Conservation (phyloP, 2,329 filamentous ascomycete genomes). For the Xylaria hypoxylon region DNA sequence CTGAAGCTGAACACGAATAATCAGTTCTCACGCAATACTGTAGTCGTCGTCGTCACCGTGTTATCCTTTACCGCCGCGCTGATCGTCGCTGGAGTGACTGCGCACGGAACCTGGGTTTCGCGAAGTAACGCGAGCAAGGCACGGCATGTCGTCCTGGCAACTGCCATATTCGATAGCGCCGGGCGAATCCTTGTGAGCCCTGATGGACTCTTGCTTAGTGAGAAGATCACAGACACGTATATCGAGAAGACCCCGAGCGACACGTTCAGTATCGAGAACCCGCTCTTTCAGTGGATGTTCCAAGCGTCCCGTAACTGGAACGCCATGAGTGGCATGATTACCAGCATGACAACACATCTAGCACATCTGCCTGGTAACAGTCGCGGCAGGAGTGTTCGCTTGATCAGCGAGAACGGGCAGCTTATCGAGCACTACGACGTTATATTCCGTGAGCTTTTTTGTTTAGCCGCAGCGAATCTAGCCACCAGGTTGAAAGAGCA, state of each 20-base stretch:
- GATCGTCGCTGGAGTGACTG: conserved; percentile 66
- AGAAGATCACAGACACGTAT: conserved; percentile 84
- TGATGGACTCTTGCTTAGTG: conserved; percentile 75
- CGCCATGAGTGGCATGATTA: conserved; percentile 74
- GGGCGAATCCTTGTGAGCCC: conserved; percentile 76
- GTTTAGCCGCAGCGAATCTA: conserved; percentile 79
- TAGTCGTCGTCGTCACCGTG: conserved; percentile 78
- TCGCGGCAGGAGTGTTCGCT: conserved; percentile 57
- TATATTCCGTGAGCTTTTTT: conserved; percentile 86
- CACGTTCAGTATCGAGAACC: conserved; percentile 79
- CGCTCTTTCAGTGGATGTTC: conserved; percentile 89
- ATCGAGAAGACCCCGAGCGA: conserved; percentile 77
- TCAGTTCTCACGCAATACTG: conserved; percentile 69
- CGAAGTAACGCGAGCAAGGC: conserved; percentile 68
- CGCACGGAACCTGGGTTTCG: conserved; percentile 65
- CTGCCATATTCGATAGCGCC: conserved; percentile 74
- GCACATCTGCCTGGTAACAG: conserved; percentile 58
- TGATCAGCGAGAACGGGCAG: conserved; percentile 65
- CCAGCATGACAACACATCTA: conserved; percentile 79
- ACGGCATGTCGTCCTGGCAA: conserved; percentile 69
- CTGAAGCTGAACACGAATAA: conserved; percentile 57
- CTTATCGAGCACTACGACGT: conserved; percentile 77
- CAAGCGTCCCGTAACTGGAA: conserved; percentile 83
- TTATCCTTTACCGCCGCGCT: conserved; percentile 72
- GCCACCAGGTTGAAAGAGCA: conserved; percentile 73